Evolutionary conservation across 176 grass and related monocot species (phyloP).

Genomic region (Elaeis guineensis): DNA sequence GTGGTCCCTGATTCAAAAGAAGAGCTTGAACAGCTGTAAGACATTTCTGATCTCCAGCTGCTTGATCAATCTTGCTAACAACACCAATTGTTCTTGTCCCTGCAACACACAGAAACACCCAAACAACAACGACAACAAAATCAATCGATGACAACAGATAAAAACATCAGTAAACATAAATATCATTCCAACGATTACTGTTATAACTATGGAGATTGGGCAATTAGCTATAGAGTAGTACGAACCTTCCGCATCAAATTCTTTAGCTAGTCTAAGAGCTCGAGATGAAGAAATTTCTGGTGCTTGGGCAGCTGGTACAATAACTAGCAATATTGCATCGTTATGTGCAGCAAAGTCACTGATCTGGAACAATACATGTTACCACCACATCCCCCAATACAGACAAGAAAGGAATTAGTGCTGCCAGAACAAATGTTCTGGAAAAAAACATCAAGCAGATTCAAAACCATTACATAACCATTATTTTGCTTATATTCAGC

Average conservation of each 20-base stretch:
- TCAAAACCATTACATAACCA: background rate
- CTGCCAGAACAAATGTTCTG: background rate
- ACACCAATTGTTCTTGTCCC: slow-evolving; percentile 93
- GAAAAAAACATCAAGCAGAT: slow-evolving; percentile 1
- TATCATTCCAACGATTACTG: background rate
- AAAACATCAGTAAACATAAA: background rate
- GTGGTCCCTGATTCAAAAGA: slow-evolving; percentile 59
- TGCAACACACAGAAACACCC: slow-evolving; percentile 34
- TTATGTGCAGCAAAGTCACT: slow-evolving; percentile 80
- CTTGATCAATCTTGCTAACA: slow-evolving; percentile 84
- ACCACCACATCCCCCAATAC: slow-evolving; percentile 4
- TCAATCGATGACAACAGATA: background rate
- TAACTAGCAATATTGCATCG: slow-evolving; percentile 87
- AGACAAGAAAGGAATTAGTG: background rate
- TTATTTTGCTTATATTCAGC: no score
- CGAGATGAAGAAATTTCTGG: slow-evolving; percentile 87
- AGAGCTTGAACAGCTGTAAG: slow-evolving; percentile 65
- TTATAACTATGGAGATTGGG: slow-evolving; percentile 1
- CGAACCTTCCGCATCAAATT: slow-evolving; percentile 90
- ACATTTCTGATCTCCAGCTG: slow-evolving; percentile 63
- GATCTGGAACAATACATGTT: slow-evolving; percentile 54
- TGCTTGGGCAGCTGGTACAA: slow-evolving; percentile 89
- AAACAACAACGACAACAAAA: slow-evolving; percentile 14
- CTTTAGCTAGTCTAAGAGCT: slow-evolving; percentile 78
- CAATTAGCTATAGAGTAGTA: slow-evolving; percentile 17